Conservation (phyloP, 306 rosid genomes). For the Gleditsia sinensis region DNA sequence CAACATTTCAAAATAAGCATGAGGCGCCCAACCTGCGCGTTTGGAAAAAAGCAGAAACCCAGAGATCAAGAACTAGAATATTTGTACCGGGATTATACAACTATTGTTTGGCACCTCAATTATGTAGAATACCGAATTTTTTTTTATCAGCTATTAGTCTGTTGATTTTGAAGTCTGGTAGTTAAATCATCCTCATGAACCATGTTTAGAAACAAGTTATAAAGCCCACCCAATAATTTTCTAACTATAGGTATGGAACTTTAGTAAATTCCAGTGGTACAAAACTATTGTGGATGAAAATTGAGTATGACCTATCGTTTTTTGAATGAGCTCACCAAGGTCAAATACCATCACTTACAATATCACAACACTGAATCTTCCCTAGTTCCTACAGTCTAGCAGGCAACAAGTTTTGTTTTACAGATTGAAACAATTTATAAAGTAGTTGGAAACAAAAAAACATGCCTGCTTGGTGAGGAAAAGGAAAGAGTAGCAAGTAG, state of each 20-base stretch:
- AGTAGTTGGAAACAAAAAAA: background rate
- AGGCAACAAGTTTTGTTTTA: background rate
- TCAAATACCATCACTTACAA: background rate
- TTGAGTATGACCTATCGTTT: background rate
- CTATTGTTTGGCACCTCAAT: background rate
- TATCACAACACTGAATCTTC: background rate
- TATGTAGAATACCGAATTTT: background rate
- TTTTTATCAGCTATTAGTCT: background rate
- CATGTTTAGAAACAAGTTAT: background rate
- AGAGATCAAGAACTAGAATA: background rate
- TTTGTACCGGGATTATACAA: background rate
- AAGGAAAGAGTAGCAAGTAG: conserved; percentile 41
- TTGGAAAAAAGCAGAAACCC: background rate
- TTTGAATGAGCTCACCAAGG: background rate
- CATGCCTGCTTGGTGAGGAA: conserved; percentile 31
- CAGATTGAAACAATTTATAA: background rate
- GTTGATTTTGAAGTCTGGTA: conserved; percentile 2
- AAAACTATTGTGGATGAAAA: background rate
- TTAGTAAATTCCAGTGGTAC: background rate
- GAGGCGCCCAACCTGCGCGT: conserved; percentile 45
- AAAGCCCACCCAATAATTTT: background rate
- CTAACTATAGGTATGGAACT: background rate
- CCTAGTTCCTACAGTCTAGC: background rate
- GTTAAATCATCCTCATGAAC: background rate
- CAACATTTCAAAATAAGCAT: conserved; percentile 36